These are phyloP conservation scores for Clarireedia hainanense DNA, from an alignment of 2,329 filamentous ascomycete species.

Conservation along the genomic window DNA sequence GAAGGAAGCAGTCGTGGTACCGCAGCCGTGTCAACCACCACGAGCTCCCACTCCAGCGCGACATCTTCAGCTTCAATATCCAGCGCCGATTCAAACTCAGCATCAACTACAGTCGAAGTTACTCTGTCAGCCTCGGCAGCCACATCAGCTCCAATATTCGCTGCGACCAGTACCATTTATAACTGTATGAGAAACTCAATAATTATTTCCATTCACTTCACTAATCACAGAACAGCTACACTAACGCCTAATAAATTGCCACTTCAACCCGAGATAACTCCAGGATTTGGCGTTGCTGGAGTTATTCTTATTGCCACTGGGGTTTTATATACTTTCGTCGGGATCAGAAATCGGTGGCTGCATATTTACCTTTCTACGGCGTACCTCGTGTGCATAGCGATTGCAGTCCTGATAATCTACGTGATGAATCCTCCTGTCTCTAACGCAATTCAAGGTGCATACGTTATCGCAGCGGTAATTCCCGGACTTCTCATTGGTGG, in stretches of 20 bases:
- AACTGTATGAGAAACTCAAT: conserved; percentile 2
- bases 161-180: background rate
- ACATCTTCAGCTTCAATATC: background rate
- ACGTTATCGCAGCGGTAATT: conserved; percentile 69
- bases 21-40: background rate
- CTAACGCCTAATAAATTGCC: conserved; percentile 50
- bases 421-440: conserved; percentile 75
- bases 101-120: background rate
- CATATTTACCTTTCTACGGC: conserved; percentile 75
- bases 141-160: background rate
- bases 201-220: background rate
- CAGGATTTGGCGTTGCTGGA: conserved; percentile 72
- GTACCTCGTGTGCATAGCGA: conserved; percentile 63
- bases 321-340: conserved; percentile 63
- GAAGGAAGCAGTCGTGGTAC: background rate
- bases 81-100: background rate
- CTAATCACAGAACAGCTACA: conserved; percentile 17
- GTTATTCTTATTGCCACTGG: conserved; percentile 68
- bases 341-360: conserved; percentile 73
- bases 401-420: conserved; percentile 79
- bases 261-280: conserved; percentile 66
- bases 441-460: conserved; percentile 73
- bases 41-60: background rate
- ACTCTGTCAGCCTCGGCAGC: background rate
- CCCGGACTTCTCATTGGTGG: conserved; percentile 69